Evolutionary conservation across 345 rosid genomes (phyloP).

Genomic region (Mangifera indica): DNA sequence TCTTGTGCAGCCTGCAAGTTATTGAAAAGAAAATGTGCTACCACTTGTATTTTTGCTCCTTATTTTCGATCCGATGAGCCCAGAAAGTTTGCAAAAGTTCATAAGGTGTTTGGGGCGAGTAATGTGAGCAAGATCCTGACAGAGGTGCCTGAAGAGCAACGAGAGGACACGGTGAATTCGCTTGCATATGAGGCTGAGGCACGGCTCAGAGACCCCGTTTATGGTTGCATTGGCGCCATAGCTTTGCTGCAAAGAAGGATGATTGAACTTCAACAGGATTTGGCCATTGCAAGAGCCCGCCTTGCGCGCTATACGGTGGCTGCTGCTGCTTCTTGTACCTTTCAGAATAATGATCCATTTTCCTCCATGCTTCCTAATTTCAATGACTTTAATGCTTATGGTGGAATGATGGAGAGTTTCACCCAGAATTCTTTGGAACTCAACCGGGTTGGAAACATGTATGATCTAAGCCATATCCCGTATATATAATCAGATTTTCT

Average conservation of each 20-base stretch:
- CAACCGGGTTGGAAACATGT: constrained; percentile 25
- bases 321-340: constrained; percentile 17
- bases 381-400: constrained; percentile 37
- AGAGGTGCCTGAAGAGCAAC: constrained; percentile 83
- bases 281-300: constrained; percentile 69
- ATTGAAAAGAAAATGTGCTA: constrained; percentile 69
- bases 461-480: constrained; percentile 46
- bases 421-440: constrained; percentile 33
- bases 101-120: constrained; percentile 94
- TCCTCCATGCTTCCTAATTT: constrained; percentile 29
- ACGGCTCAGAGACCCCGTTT: constrained; percentile 82
- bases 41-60: constrained; percentile 83
- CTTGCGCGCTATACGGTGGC: constrained; percentile 45
- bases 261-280: constrained; percentile 77
- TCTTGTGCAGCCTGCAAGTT: constrained; percentile 97
- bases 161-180: constrained; percentile 86
- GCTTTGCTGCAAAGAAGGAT: constrained; percentile 67
- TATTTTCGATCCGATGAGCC: constrained; percentile 75
- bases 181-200: constrained; percentile 91
- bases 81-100: constrained; percentile 72
- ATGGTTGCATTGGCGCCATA: constrained; percentile 92
- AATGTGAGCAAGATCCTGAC: constrained; percentile 87
- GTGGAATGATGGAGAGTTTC: constrained; percentile 43
- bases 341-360: constrained; percentile 17
- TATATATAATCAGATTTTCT: constrained; percentile 21